Evolutionary conservation across 768 basidiomycete genomes (phyloP), one percentile per base, ranked within the genome.

Genomic region (Trametes meyenii): DNA sequence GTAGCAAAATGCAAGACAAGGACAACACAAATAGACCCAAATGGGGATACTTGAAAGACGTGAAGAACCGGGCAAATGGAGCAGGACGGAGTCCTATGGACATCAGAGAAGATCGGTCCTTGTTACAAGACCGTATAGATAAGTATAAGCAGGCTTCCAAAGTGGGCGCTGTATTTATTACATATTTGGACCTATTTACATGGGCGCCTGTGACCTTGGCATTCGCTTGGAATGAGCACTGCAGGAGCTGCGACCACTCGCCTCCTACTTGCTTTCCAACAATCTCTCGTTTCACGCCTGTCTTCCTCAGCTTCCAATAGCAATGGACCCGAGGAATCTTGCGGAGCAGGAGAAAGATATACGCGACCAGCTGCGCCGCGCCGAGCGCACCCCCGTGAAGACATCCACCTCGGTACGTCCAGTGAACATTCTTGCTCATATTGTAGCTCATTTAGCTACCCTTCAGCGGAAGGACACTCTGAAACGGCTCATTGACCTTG

Each of bases 401-500:
- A 76, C 75, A 12, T 76, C 78, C 40, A 61, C 71, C 33, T 58
- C 74, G 68, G 83, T 83, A 60, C 70, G 77, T 62, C 5, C 45
- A 44, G 36, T 50, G 29, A 36, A 16, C n/a, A 10, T 36, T 2
- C 24, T 39, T 19, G 2, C 16, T 39, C 5, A 29, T 36, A 17
- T 29, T 26, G 8, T 33, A 33, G 29, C 43, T n/a, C 57, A 46
- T 49, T 44, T 29, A n/a, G 40, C 56, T 63, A 43, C 64, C 43
- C 42, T 33, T 19, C 66, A 88, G 87, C 79, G 83, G 54, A 79
- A 77, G 65, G 77, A 82, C 50, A 77, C 80, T 12, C 73, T 89
- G 61, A 76, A 76, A 58, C 79, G 78, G 39, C 77, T 88, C 36
- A 83, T 89, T 64, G 76, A 79, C 21, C 75, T 84, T 44, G 81